Conservation (phyloP, 768 basidiomycete genomes). For the Arthromyces matolae region DNA sequence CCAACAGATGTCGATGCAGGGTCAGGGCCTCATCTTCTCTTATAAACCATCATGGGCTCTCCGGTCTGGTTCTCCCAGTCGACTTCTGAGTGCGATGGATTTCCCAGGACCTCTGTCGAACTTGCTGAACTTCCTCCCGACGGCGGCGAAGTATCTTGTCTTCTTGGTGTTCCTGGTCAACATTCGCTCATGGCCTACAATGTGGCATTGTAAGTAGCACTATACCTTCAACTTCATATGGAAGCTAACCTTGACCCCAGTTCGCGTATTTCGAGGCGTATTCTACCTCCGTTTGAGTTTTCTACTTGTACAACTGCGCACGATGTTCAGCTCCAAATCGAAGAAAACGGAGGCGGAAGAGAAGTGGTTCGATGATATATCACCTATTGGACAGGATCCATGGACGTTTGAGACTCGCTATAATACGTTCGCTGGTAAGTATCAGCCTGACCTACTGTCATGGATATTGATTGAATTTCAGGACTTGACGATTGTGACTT, state of each 20-base stretch:
- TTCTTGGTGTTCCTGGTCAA: conserved; percentile 54
- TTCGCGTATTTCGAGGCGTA: conserved; percentile 52
- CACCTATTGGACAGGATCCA: conserved; percentile 56
- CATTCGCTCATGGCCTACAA: conserved; percentile 55
- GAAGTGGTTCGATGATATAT: conserved; percentile 44
- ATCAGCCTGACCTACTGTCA: not conserved
- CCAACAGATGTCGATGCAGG: too few species aligned
- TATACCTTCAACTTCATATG: not conserved
- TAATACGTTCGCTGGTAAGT: conserved; percentile 56
- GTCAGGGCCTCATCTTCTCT: too few species aligned
- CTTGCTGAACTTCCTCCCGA: too few species aligned
- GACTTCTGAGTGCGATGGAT: too few species aligned
- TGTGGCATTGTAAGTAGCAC: conserved; percentile 61
- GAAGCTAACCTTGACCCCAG: conserved; percentile 24
- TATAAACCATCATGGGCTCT: too few species aligned
- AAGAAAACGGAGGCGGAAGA: conserved; percentile 30
- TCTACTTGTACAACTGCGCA: conserved; percentile 29
- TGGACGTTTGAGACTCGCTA: conserved; percentile 41
- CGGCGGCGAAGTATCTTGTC: conserved; percentile 37
- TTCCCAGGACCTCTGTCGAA: too few species aligned
- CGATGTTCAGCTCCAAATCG: conserved; percentile 34
- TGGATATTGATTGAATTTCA: conserved; percentile 23
- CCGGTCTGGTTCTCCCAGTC: too few species aligned
- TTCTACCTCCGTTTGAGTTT: conserved; percentile 31
- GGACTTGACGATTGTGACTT: conserved; percentile 73